Evolutionary conservation across 2,329 filamentous ascomycete genomes (phyloP), one percentile per base, ranked within the genome.

Genomic region (Bipolaris oryzae): DNA sequence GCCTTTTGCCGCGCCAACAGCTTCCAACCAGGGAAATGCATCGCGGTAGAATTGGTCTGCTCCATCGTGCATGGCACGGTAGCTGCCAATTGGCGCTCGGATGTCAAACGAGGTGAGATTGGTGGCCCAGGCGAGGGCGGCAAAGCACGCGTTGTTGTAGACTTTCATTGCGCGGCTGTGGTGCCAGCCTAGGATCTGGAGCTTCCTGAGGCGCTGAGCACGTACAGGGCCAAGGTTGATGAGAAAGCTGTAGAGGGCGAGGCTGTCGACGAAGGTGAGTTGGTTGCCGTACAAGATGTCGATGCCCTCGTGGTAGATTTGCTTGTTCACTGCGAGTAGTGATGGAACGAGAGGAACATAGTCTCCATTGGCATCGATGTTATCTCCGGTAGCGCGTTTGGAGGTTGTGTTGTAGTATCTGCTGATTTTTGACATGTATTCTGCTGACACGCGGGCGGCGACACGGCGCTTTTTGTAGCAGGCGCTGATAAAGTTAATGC

Each of bases 1-100:
- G 2, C 70, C 67, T 43, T 66, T 73, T 3, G 63, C 63, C 10
- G 47, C 44, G 2, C 65, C 73, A 9, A 75, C 60, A 0, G 69
- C 70, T 41, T 77, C 75, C 7, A 77, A 58, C 74, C 73, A 77
- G 3, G 69, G 66, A 28, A 75, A 74, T 0, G 67, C 73, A 42
- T 76, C 69, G 7, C 74, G 75, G 45, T 75, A 77, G 31, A 77
- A 47, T 21, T 70, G 66, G 9, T 64, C 66, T 1, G 74, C 74
- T 5, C 61, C 50, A 7, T 37, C 9, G 33, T 62, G 61, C 0
- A 59, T 11, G 0, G 48, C 23, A 7, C 39, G 11, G 7, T 53
- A 48, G 23, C 46, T 58, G 5, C 56, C 50, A 1, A 67, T 28
- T 0, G 7, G 41, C 5, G 58, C 58, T n/a, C 72, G 62, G 16